phyloP scores from a whole-genome alignment of 2,329 filamentous ascomycete genomes.

The Stagonosporopsis chrysanthemi region DNA sequence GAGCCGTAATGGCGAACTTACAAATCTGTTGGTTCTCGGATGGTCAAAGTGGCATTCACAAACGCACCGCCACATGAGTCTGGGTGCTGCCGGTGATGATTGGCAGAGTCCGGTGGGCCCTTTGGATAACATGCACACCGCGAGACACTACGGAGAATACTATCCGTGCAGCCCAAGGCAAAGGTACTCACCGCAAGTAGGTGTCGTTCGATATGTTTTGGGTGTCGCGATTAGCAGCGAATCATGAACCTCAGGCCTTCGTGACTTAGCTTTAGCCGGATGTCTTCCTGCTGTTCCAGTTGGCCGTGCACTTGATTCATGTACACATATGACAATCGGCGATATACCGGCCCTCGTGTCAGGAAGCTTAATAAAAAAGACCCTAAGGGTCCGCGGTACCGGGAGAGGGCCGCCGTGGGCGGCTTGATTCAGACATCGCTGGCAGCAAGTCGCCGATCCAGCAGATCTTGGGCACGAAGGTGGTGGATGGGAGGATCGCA shows the following conservation, averaged over 20 bases:
- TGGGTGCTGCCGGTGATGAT: conserved; percentile 9
- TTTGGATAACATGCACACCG: conserved; percentile 4
- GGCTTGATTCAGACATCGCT: conserved; percentile 20
- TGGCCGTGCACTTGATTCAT: conserved; percentile 16
- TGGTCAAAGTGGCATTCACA: conserved; percentile 25
- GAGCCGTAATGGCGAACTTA: conserved; percentile 37
- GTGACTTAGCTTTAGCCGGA: conserved; percentile 4
- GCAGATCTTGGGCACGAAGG: conserved; percentile 36
- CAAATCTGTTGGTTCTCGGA: conserved; percentile 24
- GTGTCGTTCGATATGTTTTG: conserved; percentile 4
- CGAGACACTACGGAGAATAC: conserved; percentile 21
- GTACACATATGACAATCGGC: conserved; percentile 12
- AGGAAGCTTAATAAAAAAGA: conserved; percentile 15
- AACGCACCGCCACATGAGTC: conserved; percentile 33
- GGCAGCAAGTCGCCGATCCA: conserved; percentile 28
- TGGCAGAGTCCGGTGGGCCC: conserved; percentile 16
- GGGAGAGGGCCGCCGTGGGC: conserved; percentile 25
- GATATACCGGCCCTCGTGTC: conserved; percentile 19
- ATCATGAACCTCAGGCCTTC: conserved; percentile 18
- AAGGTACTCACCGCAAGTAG: conserved; percentile 5
- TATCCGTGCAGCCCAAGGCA: conserved; percentile 17
- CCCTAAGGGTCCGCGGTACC: conserved; percentile 25
- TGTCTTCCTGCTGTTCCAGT: conserved; percentile 8
- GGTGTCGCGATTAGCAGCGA: conserved; percentile 5
- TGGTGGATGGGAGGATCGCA: conserved; percentile 35